These are phyloP conservation scores for Colletotrichum liriopes DNA, from an alignment of 2,329 filamentous ascomycete species.

Conservation along the genomic window DNA sequence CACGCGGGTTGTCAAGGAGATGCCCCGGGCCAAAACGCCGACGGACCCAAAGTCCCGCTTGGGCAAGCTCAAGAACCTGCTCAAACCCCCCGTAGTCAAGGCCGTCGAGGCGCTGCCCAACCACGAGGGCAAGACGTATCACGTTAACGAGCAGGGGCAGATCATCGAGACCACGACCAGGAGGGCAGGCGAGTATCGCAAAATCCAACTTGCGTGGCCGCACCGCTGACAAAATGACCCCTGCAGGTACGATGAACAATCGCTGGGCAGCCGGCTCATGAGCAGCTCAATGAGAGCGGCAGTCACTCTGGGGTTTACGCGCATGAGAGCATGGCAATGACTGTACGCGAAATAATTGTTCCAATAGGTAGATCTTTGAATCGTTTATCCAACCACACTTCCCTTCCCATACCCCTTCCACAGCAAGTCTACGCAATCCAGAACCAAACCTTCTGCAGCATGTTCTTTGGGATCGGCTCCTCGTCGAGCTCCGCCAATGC, in stretches of 20 bases:
- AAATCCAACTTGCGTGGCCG: no score
- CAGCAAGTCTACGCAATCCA: slow-evolving; percentile 63
- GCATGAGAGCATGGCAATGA: background rate
- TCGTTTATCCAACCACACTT: background rate
- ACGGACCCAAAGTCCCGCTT: slow-evolving; percentile 25
- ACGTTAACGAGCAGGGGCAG: slow-evolving; percentile 36
- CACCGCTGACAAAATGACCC: background rate
- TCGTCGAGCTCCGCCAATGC: slow-evolving; percentile 66
- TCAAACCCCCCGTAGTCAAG: slow-evolving; percentile 41
- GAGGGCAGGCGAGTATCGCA: slow-evolving; percentile 28
- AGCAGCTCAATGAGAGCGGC: background rate
- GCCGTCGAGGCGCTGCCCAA: slow-evolving; percentile 32
- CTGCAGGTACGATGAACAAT: slow-evolving; percentile 17
- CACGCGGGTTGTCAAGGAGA: slow-evolving; percentile 38
- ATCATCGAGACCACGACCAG: slow-evolving; percentile 38
- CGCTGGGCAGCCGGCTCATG: slow-evolving; percentile 4
- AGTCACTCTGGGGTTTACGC: background rate
- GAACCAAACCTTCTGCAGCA: slow-evolving; percentile 68
- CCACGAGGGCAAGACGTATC: slow-evolving; percentile 42
- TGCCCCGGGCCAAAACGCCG: slow-evolving; percentile 28
- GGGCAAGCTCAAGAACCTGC: slow-evolving; percentile 32
- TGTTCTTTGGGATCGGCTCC: slow-evolving; percentile 65
- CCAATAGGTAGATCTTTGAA: slow-evolving; percentile 1
- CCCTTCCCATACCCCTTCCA: background rate
- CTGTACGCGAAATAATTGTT: background rate